A percentile compares a stretch with the other conserved stretches of the same genome.
phyloP scores from a whole-genome alignment of 2,329 filamentous ascomycete genomes.

The Beauveria sp. region DNA sequence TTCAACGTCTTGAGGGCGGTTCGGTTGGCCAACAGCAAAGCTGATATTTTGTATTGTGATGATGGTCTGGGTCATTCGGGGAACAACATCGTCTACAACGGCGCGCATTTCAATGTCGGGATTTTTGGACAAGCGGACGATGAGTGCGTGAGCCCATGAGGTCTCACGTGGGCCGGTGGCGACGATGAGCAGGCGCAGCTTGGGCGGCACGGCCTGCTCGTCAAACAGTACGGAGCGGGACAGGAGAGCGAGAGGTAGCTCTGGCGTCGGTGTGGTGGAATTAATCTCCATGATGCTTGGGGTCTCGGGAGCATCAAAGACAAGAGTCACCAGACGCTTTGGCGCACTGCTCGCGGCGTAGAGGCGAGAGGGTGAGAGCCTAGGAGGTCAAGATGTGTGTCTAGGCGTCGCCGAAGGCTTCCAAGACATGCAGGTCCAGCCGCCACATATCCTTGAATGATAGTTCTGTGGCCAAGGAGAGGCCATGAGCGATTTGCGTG shows the following conservation, averaged over 20 bases:
- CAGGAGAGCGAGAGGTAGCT: conserved; percentile 22
- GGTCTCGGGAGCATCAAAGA: background rate
- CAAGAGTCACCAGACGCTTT: background rate
- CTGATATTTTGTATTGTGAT: conserved; percentile 50
- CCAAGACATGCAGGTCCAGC: conserved; percentile 26
- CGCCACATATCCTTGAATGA: conserved; percentile 15
- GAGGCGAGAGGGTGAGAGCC: background rate
- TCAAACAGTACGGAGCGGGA: conserved; percentile 31
- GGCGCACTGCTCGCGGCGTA: background rate
- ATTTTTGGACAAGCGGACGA: conserved; percentile 60
- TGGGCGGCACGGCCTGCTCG: conserved; percentile 30
- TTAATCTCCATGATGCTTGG: background rate
- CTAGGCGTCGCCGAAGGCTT: conserved; percentile 17
- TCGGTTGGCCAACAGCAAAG: conserved; percentile 23
- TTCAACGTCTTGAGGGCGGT: conserved; percentile 41
- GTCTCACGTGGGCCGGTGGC: conserved; percentile 59
- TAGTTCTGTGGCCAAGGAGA: background rate
- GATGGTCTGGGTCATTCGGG: conserved; percentile 55
- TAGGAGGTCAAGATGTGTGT: too few species aligned
- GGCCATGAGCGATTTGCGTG: background rate
- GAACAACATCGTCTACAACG: conserved; percentile 58
- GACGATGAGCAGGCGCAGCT: conserved; percentile 55
- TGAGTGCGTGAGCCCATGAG: conserved; percentile 57
- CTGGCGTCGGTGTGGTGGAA: background rate
- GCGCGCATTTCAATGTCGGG: conserved; percentile 53